These are phyloP conservation scores for Arxiozyma bovina DNA, from an alignment of 1,139 yeast genomes.

Conservation along the genomic window DNA sequence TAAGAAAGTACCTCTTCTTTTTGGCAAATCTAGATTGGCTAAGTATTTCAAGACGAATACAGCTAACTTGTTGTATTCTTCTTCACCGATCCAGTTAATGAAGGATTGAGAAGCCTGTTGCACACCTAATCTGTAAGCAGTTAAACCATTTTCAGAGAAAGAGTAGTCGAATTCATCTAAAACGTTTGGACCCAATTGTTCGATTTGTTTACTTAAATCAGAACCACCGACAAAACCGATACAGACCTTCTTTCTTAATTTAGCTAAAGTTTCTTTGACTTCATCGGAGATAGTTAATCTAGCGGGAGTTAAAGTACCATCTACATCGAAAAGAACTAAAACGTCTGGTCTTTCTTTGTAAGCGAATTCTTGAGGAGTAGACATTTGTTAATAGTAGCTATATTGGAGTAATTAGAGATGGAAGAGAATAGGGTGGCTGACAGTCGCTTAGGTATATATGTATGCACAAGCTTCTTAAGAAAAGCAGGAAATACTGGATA, in stretches of 20 bases:
- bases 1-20: constrained; percentile 93
- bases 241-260: constrained; percentile 81
- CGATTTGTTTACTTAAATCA: constrained; percentile 87
- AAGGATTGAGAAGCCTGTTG: constrained; percentile 87
- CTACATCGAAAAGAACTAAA: constrained; percentile 88
- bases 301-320: constrained; percentile 97
- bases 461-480: neutral
- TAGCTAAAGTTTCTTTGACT: constrained; percentile 59
- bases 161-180: constrained; percentile 84
- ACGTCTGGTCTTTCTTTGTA: constrained; percentile 36
- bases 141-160: constrained; percentile 94
- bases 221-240: constrained; percentile 99
- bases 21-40: constrained; percentile 79
- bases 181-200: constrained; percentile 80
- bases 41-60: constrained; percentile 79
- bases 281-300: constrained; percentile 76
- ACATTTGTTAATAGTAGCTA: neutral
- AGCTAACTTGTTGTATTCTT: constrained; percentile 80
- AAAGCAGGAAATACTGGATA: neutral
- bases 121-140: constrained; percentile 88
- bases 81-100: constrained; percentile 92
- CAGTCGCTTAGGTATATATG: neutral
- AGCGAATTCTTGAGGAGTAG: constrained; percentile 26
- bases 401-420: neutral
- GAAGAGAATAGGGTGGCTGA: neutral